Evolutionary conservation across 1,284 basidiomycete species (phyloP).

Genomic region (Moniliophthora roreri): DNA sequence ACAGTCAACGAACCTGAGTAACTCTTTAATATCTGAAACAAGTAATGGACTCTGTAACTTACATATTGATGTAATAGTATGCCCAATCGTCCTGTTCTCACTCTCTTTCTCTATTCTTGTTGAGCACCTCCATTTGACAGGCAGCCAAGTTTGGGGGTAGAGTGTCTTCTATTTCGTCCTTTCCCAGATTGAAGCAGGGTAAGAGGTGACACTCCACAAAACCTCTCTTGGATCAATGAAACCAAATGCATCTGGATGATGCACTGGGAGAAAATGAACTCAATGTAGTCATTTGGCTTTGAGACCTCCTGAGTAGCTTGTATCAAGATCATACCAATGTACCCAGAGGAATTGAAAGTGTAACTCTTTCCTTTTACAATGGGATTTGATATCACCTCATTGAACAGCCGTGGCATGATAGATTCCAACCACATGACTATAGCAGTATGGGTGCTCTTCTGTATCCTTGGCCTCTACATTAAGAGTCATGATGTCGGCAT

Average conservation of each 20-base stretch:
- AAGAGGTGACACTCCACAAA: too few species aligned
- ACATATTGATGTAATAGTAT: too few species aligned
- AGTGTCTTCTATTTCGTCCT: too few species aligned
- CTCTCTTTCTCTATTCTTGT: too few species aligned
- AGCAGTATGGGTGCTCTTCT: not conserved
- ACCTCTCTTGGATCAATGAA: too few species aligned
- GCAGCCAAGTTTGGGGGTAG: too few species aligned
- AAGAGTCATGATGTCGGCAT: conserved; percentile 6
- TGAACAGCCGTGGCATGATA: not conserved
- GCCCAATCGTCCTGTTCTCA: too few species aligned
- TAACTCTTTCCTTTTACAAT: not conserved
- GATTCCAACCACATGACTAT: not conserved
- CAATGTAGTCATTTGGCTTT: conserved; percentile 13
- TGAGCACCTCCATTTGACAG: too few species aligned
- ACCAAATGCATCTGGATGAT: too few species aligned
- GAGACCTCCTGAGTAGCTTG: conserved; percentile 11
- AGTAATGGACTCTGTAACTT: too few species aligned
- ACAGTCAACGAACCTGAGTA: not conserved
- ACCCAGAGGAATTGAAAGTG: not conserved
- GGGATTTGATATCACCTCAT: not conserved
- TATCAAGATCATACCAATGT: conserved; percentile 7
- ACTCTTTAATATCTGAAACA: too few species aligned
- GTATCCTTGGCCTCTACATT: not conserved
- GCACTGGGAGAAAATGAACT: conserved; percentile 19
- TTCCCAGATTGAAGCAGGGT: too few species aligned